Conservation (phyloP, 805 yeast genomes). For the Wickerhamiella kurtzmanii region DNA sequence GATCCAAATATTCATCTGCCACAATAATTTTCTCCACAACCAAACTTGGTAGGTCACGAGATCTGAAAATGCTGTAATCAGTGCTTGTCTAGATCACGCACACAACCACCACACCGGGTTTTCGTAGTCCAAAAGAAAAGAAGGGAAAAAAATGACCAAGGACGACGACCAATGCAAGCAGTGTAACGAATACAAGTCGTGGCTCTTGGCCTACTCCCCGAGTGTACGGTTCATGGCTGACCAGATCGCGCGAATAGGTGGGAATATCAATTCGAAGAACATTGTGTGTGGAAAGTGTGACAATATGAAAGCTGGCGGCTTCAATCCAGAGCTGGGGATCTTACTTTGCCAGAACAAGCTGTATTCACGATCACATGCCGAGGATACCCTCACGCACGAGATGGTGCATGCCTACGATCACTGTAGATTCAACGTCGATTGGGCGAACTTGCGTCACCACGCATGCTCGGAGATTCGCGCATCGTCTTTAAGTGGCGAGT, state of each 20-base stretch:
- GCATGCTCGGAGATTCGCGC: conserved; percentile 97
- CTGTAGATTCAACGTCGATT: conserved; percentile 73
- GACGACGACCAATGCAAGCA: conserved; percentile 57
- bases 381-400: conserved; percentile 87
- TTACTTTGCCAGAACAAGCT: conserved; percentile 76
- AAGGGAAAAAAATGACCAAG: conserved; percentile 31
- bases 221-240: conserved; percentile 77
- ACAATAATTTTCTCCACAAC: too few species aligned
- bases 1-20: conserved; percentile 65
- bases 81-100: too few species aligned
- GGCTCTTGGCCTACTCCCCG: conserved; percentile 65
- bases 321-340: conserved; percentile 79
- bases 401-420: conserved; percentile 88
- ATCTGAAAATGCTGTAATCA: too few species aligned
- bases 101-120: conserved; percentile 3
- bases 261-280: conserved; percentile 35
- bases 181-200: conserved; percentile 66
- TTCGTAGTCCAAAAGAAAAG: conserved; percentile 15
- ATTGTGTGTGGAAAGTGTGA: conserved; percentile 75
- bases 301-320: conserved; percentile 80
- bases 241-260: conserved; percentile 58
- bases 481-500: conserved; percentile 84
- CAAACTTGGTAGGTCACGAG: not conserved
- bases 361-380: conserved; percentile 61
- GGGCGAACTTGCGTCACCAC: conserved; percentile 76